phyloP scores from a whole-genome alignment of 2,329 filamentous ascomycete species.

The Fusarium concolor region DNA sequence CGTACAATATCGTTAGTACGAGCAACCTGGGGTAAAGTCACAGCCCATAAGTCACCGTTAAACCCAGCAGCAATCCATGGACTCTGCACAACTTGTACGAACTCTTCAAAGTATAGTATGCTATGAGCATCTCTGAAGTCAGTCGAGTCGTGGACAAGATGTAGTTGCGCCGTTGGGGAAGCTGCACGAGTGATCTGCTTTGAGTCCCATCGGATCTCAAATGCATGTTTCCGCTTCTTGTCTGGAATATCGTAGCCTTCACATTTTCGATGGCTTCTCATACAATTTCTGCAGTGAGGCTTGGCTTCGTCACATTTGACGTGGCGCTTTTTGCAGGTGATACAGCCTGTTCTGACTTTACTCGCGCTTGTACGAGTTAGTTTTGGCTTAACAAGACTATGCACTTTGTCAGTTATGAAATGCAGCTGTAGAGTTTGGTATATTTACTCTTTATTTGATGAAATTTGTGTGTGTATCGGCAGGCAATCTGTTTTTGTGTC shows the following conservation, averaged over 20 bases:
- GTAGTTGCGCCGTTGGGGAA: conserved; percentile 8
- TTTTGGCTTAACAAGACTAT: conserved; percentile 19
- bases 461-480: not conserved
- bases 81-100: conserved; percentile 44
- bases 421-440: not conserved
- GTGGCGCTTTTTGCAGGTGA: conserved; percentile 43
- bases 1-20: conserved; percentile 45
- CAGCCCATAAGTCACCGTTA: conserved; percentile 44
- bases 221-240: conserved; percentile 6
- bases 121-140: conserved; percentile 24
- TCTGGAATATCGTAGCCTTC: conserved; percentile 23
- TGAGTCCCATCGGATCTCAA: conserved; percentile 44
- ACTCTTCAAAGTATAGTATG: conserved; percentile 49
- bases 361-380: conserved; percentile 34
- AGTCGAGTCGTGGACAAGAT: conserved; percentile 17
- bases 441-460: not conserved
- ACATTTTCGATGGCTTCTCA: conserved; percentile 26
- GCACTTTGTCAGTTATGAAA: not conserved
- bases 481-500: not conserved
- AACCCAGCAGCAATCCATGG: conserved; percentile 47
- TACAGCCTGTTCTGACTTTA: conserved; percentile 40
- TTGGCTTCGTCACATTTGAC: conserved; percentile 42
- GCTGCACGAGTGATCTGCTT: conserved; percentile 7
- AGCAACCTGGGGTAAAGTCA: conserved; percentile 49
- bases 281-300: conserved; percentile 33